Evolutionary conservation across 192 early-diverging fungal genomes (phyloP).

Genomic region (Coemansia asiatica): DNA sequence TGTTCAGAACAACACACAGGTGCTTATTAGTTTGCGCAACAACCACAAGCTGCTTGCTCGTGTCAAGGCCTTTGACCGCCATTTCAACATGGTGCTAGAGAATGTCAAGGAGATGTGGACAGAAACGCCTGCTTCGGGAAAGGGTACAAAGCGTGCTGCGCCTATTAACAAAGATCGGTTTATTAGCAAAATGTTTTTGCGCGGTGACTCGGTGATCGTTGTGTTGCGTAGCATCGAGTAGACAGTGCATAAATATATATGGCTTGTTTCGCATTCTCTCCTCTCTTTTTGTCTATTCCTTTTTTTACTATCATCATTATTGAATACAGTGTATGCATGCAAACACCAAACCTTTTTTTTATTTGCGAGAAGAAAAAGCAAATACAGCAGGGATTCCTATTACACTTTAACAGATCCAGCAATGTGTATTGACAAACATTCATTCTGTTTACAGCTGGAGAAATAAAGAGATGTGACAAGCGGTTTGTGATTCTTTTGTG

Average conservation of each 20-base stretch:
- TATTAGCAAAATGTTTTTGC: conserved; percentile 96
- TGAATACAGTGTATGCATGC: conserved; percentile 1
- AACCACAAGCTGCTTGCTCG: conserved; percentile 96
- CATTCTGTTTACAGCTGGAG: too few species aligned
- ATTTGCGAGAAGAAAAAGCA: too few species aligned
- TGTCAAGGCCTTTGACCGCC: conserved; percentile 99
- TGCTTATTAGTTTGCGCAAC: conserved; percentile 95
- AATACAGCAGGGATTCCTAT: background rate
- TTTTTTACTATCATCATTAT: background rate
- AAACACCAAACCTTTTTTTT: too few species aligned
- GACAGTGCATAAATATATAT: background rate
- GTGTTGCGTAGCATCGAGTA: conserved; percentile 58
- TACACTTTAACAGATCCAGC: too few species aligned
- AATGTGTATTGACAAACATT: too few species aligned
- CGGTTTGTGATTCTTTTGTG: background rate
- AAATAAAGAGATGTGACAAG: background rate
- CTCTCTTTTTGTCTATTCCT: background rate
- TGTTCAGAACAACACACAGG: conserved; percentile 94
- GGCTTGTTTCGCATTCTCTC: background rate
- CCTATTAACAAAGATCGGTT: conserved; percentile 98
- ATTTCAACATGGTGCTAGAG: conserved; percentile 99
- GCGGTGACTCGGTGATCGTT: conserved; percentile 92
- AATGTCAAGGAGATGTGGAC: conserved; percentile 99
- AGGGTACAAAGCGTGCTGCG: conserved; percentile 90
- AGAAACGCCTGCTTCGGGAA: conserved; percentile 85